Evolutionary conservation across 352 stramenopile species (phyloP).

Genomic region (Phytophthora kernoviae): DNA sequence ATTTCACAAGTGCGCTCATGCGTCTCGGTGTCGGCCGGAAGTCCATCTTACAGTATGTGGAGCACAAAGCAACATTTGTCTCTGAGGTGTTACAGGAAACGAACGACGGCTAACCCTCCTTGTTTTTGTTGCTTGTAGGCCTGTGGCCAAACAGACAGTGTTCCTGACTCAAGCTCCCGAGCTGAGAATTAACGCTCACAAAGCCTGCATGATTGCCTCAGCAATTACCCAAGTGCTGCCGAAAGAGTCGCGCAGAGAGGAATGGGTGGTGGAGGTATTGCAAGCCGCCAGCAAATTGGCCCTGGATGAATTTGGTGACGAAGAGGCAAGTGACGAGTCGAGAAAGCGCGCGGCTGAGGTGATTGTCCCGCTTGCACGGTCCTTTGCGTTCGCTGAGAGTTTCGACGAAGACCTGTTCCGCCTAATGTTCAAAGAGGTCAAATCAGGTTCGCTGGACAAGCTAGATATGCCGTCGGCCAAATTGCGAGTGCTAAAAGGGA

Average conservation of each 20-base stretch:
- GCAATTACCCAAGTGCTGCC: constrained; percentile 52
- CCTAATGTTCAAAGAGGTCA: constrained; percentile 47
- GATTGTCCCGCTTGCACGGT: constrained; percentile 51
- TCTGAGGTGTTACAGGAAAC: not conserved
- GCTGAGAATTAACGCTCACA: constrained; percentile 37
- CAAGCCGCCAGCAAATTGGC: constrained; percentile 40
- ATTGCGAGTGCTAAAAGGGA: constrained; percentile 41
- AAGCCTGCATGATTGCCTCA: constrained; percentile 57
- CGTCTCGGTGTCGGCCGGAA: constrained; percentile 60
- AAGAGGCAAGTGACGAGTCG: constrained; percentile 25
- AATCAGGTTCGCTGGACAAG: constrained; percentile 45
- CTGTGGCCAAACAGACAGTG: constrained; percentile 50
- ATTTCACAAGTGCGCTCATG: constrained; percentile 50
- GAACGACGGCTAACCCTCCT: not conserved
- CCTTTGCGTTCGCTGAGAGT: constrained; percentile 53
- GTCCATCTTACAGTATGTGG: constrained; percentile 61
- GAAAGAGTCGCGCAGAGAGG: constrained; percentile 52
- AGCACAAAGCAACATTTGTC: not conserved
- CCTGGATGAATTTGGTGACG: constrained; percentile 28
- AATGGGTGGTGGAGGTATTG: constrained; percentile 58
- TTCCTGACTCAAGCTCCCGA: constrained; percentile 40
- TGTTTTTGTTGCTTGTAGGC: constrained; percentile 24
- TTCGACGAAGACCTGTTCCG: constrained; percentile 62
- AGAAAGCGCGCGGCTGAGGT: constrained; percentile 32
- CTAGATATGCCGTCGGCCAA: constrained; percentile 37